These are phyloP conservation scores for Syzygium jambos DNA, from an alignment of 345 rosid species.

Conservation along the genomic window DNA sequence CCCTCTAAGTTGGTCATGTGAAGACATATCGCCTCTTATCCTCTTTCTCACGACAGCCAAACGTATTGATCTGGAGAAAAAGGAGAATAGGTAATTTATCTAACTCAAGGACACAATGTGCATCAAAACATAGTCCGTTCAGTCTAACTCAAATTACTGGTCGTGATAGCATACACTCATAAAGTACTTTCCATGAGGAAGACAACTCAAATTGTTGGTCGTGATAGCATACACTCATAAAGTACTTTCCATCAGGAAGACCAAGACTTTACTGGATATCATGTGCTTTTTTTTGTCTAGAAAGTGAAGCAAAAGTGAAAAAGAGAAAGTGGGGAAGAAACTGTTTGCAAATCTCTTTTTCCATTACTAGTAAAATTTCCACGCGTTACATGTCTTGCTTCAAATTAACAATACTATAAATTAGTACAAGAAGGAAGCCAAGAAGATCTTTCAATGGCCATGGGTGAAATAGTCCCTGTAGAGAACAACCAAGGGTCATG, in stretches of 20 bases:
- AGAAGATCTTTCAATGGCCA: not conserved
- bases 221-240: not conserved
- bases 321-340: not conserved
- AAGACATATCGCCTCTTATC: no score
- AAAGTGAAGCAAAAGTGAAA: not conserved
- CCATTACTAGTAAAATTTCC: fast-evolving
- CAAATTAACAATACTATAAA: no score
- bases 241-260: no score
- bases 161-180: not conserved
- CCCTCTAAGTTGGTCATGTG: no score
- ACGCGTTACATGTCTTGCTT: not conserved
- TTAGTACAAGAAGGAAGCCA: not conserved
- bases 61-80: no score
- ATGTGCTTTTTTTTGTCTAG: not conserved
- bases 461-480: fast-evolving
- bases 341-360: not conserved
- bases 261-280: no score
- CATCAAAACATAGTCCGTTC: not conserved
- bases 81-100: no score
- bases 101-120: no score
- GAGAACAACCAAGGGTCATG: not conserved
- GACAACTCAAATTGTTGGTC: not conserved
- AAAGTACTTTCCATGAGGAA: no score
- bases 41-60: no score
- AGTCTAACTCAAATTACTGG: not conserved